Base-by-base conservation (phyloP, 441 rosid genomes). In the Rhodomyrtus psidioides region DNA sequence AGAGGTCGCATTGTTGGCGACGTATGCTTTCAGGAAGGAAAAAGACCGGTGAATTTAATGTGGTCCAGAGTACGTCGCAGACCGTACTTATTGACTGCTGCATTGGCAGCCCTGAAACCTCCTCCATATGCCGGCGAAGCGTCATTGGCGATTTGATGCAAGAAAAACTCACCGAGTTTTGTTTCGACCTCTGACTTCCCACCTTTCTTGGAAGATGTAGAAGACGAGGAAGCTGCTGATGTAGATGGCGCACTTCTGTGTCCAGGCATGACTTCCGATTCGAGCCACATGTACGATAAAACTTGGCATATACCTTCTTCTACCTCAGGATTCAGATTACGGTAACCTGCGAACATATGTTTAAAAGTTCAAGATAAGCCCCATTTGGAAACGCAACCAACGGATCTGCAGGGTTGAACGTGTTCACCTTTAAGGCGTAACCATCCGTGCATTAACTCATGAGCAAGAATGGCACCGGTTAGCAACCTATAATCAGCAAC, bases 301-400 rank as follows among this genome's bases (percentile, higher is more conserved):
- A 94, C 93, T 89, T 97, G 98, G 89, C 98, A 97, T 87, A 97
- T 94, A 27, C 99, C 99, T 94, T 95, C 98, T 93, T 97, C 99
- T 44, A 96, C 98, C 88, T 93, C 98, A 6, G 97, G 94, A 89
- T 85, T 92, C 53, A 97, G 96, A 91, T 96, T 92, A 17, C 94
- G 88, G 86, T 92, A 97, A 51, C 99, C 99, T 97, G 90, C n/a
- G 8, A 24, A 85, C 8, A 17, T 10, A 76, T 19, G 57, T 53
- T 14, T 39, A 53, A 19, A 53, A 53, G 14, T 82, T 55, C 39
- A 82, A 82, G 3, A 53, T 13, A 3, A 55, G 83, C 83, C 39
- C 26, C 57, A 82, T 26, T 53, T 82, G 39, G 56, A 17, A 53
- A 28, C 21, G 24, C 39, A 19, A 55, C 79, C n/a, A 49, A 19